phyloP scores from a whole-genome alignment of 495 filamentous ascomycete genomes.

The Xylaria acuta region DNA sequence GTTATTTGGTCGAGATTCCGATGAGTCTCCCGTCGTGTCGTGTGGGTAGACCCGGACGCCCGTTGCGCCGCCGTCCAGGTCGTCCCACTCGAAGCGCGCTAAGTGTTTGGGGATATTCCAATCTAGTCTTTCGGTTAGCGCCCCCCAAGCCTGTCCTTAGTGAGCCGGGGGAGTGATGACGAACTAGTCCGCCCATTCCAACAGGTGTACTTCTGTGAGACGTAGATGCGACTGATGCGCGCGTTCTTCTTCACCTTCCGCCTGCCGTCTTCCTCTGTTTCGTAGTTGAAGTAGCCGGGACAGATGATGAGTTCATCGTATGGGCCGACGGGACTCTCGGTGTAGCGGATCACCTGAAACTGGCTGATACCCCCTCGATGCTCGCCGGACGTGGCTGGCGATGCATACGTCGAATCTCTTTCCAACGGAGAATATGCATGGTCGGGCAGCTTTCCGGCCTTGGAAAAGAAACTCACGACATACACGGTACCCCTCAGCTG shows the following conservation, averaged over 20 bases:
- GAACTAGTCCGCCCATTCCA: slow-evolving; percentile 53
- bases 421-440: slow-evolving; percentile 53
- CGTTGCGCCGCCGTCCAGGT: slow-evolving; percentile 41
- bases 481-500: slow-evolving; percentile 47
- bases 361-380: slow-evolving; percentile 53
- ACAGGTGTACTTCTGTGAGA: slow-evolving; percentile 54
- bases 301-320: slow-evolving; percentile 59
- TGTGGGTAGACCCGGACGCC: slow-evolving; percentile 53
- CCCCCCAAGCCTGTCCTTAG: background rate
- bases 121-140: slow-evolving; percentile 36
- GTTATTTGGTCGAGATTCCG: slow-evolving; percentile 35
- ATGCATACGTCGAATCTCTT: slow-evolving; percentile 39
- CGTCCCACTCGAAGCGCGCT: slow-evolving; percentile 55
- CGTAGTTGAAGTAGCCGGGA: slow-evolving; percentile 51
- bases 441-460: slow-evolving; percentile 34
- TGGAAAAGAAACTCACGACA: slow-evolving; percentile 37
- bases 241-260: slow-evolving; percentile 32
- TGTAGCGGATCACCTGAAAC: slow-evolving; percentile 57
- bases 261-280: slow-evolving; percentile 40
- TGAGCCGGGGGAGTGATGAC: background rate
- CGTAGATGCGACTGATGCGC: slow-evolving; percentile 57
- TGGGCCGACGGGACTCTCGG: slow-evolving; percentile 54
- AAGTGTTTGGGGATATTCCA: slow-evolving; percentile 64
- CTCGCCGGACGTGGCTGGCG: slow-evolving; percentile 36
- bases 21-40: slow-evolving; percentile 30